Evolutionary conservation across 2,329 filamentous ascomycete genomes (phyloP).

Genomic region (Sclerotinia trifoliorum): DNA sequence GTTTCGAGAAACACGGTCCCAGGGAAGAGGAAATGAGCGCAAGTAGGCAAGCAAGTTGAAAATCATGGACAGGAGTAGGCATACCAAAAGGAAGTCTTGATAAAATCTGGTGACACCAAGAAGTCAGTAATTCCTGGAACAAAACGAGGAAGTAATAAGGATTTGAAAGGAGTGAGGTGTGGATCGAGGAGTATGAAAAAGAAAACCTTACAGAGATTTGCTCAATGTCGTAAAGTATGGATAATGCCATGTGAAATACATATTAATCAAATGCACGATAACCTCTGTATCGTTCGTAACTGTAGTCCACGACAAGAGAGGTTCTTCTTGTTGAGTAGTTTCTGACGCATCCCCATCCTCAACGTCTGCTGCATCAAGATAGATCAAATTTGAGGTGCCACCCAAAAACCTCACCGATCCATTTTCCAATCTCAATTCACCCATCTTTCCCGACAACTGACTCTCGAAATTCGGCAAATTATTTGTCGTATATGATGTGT

Average conservation of each 20-base stretch:
- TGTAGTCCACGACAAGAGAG: conserved; percentile 81
- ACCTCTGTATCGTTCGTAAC: conserved; percentile 78
- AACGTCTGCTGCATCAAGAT: conserved; percentile 57
- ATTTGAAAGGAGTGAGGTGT: not conserved
- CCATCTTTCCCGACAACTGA: conserved; percentile 89
- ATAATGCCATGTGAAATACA: conserved; percentile 99
- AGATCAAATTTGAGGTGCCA: conserved; percentile 90
- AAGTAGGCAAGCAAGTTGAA: not conserved
- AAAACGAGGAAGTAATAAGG: not conserved
- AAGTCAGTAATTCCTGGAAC: not conserved
- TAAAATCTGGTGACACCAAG: conserved; percentile 56
- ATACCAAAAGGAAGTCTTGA: conserved; percentile 57
- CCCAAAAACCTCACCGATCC: conserved; percentile 89
- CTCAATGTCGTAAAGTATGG: conserved; percentile 92
- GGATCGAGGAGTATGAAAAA: not conserved
- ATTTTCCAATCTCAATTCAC: conserved; percentile 81
- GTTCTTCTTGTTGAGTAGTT: conserved; percentile 49
- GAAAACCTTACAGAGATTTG: conserved; percentile 57
- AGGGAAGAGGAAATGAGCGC: not conserved
- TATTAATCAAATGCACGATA: conserved; percentile 83
- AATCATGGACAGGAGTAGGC: not conserved
- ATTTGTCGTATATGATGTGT: conserved; percentile 44
- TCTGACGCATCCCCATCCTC: conserved; percentile 38
- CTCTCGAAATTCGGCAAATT: conserved; percentile 56
- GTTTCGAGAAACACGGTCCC: not conserved